phyloP scores from a whole-genome alignment of 257 asterid genomes.

The Ilex asprella region DNA sequence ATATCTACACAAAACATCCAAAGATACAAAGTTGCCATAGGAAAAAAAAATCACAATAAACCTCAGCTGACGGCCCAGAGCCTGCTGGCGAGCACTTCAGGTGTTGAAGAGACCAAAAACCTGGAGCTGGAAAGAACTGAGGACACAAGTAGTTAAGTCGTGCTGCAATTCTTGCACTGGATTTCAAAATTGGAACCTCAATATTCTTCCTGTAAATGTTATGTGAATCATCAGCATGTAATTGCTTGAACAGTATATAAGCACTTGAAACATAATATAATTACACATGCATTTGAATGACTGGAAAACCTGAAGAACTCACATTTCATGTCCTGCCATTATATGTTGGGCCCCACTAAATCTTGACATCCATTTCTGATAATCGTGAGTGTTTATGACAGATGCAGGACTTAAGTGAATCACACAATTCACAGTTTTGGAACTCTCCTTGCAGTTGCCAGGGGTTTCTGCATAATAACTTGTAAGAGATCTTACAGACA shows the following conservation, averaged over 20 bases:
- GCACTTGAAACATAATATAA: slow-evolving; percentile 7
- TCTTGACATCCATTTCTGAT: slow-evolving; percentile 76
- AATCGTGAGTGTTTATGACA: slow-evolving; percentile 45
- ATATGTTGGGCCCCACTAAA: slow-evolving; percentile 86
- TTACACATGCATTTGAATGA: background rate
- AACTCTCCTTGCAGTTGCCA: slow-evolving; percentile 29
- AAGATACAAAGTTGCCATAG: no score
- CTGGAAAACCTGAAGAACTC: background rate
- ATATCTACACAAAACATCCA: background rate
- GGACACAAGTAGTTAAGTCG: slow-evolving; percentile 84
- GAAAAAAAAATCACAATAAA: slow-evolving; percentile 10
- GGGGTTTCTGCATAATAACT: slow-evolving; percentile 49
- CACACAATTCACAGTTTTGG: slow-evolving; percentile 72
- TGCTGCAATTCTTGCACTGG: slow-evolving; percentile 82
- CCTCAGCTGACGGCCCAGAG: slow-evolving; percentile 30
- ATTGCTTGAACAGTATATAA: slow-evolving; percentile 7
- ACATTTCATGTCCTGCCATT: slow-evolving; percentile 85
- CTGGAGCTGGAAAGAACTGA: slow-evolving; percentile 89
- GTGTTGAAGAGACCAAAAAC: slow-evolving; percentile 63
- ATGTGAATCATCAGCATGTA: slow-evolving; percentile 17
- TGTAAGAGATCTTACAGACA: slow-evolving; percentile 37
- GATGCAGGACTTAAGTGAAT: slow-evolving; percentile 70
- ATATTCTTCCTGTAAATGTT: slow-evolving; percentile 58
- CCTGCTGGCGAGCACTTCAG: slow-evolving; percentile 21
- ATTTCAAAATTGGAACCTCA: slow-evolving; percentile 78